Percentiles rank a stretch among this genome's conserved stretches.
Conservation (phyloP, 257 asterid species). For the Rehmannia glutinosa region DNA sequence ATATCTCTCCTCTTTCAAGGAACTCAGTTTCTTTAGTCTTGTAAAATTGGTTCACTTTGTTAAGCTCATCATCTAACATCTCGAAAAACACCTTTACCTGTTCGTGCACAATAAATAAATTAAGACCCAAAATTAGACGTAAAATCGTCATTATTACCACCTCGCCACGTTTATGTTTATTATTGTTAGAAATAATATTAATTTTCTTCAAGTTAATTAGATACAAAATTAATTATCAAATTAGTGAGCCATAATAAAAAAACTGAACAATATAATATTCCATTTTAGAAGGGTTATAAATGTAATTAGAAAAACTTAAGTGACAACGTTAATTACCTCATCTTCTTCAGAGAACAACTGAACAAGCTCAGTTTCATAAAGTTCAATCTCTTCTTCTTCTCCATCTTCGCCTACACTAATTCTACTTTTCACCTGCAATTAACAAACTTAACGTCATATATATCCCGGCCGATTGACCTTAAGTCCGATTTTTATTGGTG, state of each 20-base stretch:
- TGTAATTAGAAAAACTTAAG: too few relatives aligned
- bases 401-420: slow-evolving; percentile 35
- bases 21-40: slow-evolving; percentile 66
- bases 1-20: slow-evolving; percentile 66
- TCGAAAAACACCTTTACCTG: slow-evolving; percentile 68
- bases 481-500: too few relatives aligned
- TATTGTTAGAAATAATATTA: too few relatives aligned
- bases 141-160: background rate
- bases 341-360: slow-evolving; percentile 81
- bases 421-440: slow-evolving; percentile 47
- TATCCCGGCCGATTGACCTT: too few relatives aligned
- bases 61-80: slow-evolving; percentile 62
- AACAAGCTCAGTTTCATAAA: slow-evolving; percentile 62
- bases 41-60: slow-evolving; percentile 78
- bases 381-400: slow-evolving; percentile 48
- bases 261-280: too few relatives aligned
- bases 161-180: too few relatives aligned
- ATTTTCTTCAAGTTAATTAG: too few relatives aligned
- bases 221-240: too few relatives aligned
- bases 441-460: too few relatives aligned
- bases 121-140: background rate
- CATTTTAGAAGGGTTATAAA: too few relatives aligned
- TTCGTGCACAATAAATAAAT: background rate
- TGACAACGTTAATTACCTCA: slow-evolving; percentile 79
- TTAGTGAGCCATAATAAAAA: too few relatives aligned